Evolutionary conservation across 2,329 filamentous ascomycete genomes (phyloP).

Genomic region (Sporothrix inflata): DNA sequence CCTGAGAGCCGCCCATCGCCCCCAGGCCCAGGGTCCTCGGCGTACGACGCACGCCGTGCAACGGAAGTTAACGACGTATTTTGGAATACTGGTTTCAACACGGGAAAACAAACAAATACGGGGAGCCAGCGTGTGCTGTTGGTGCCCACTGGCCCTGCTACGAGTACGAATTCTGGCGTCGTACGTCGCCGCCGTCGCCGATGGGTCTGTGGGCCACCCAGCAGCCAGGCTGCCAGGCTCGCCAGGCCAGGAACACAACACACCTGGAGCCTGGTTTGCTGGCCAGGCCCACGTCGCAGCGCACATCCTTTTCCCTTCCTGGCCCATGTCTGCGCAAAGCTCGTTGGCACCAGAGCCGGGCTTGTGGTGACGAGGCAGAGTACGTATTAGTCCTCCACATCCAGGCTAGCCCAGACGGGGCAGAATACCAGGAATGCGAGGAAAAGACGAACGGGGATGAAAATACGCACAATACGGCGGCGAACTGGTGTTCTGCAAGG

Average conservation of each 20-base stretch:
- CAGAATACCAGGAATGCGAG: not conserved
- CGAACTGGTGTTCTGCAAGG: not conserved
- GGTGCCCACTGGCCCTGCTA: not conserved
- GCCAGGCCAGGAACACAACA: not conserved
- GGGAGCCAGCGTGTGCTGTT: not conserved
- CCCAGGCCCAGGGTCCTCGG: not conserved
- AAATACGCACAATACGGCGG: not conserved
- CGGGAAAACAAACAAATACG: conserved; percentile 2
- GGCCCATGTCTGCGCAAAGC: not conserved
- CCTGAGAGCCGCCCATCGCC: not conserved
- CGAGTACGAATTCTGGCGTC: conserved; percentile 1
- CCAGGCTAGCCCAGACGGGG: conserved; percentile 11
- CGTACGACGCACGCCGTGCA: not conserved
- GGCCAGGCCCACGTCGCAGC: not conserved
- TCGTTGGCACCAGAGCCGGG: not conserved
- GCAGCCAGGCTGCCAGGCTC: no score
- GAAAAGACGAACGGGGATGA: not conserved
- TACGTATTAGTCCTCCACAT: conserved; percentile 24
- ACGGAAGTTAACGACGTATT: not conserved
- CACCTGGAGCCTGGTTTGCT: not conserved
- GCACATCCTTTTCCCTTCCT: conserved; percentile 1
- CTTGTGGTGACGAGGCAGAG: conserved; percentile 24
- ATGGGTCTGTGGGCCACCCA: not conserved
- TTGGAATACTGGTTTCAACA: not conserved
- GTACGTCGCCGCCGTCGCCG: not conserved